Base-by-base conservation (phyloP, 306 rosid species). In the Hippophae rhamnoides region DNA sequence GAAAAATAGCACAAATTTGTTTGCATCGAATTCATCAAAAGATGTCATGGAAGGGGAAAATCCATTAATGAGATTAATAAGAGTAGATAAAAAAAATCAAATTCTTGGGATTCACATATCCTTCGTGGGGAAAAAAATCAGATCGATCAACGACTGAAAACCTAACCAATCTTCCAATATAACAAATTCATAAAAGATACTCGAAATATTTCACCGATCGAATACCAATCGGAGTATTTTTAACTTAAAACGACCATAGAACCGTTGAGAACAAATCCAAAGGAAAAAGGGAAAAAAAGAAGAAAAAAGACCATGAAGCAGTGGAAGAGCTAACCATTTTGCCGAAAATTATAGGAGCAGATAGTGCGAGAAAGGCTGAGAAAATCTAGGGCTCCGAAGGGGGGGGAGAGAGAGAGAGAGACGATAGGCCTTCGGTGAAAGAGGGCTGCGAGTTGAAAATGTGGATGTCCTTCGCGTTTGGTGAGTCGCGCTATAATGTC, bases 271-370 rank as follows among this genome's bases (percentile, higher is more conserved):
- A 31, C 38, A 31, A 31, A 31, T 31, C 38, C 4, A 31, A 31
- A 0, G 25, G 23, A 8, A 10, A 13, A 23, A 41, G 6, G 41
- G 13, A 6, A 6, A 12, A 18, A 12, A 8, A 41, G 3, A 10
- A 13, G 4, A 52, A 1, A 46, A 9, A 46, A 11, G 6, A 31
- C 45, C 9, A 40, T 12, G 13, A 54, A 52, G 57, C 18, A 45
- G 70, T 41, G 7, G 55, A 49, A 68, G 41, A 5, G 40, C 76
- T 69, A 54, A 79, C 84, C 84, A 79, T 79, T 58, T 64, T 64
- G 4, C 44, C 62, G 74, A 63, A 31, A 49, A 58, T 72, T 31
- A 54, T 52, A 65, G 52, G 48, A 31, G 8, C 42, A 49, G 63
- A 73, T 40, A 45, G 27, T 7, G 27, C 58, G 69, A 67, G 60